Conservation (phyloP, 768 basidiomycete genomes). For the Naganishia kalamii region DNA sequence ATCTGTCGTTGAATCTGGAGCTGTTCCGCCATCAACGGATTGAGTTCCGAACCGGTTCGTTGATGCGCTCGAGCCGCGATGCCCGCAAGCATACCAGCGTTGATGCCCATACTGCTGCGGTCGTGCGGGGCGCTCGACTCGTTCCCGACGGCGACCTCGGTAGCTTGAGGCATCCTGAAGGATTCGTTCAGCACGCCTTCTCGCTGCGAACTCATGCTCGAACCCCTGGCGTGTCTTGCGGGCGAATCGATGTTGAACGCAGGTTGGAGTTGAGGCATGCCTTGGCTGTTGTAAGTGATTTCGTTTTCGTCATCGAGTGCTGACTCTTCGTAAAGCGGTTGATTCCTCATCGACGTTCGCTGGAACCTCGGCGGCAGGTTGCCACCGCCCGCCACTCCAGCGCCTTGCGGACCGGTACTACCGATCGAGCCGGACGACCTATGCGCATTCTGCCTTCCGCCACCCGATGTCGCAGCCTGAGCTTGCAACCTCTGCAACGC, state of each 20-base stretch:
- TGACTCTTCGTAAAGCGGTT: constrained; percentile 42
- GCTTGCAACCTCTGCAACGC: constrained; percentile 52
- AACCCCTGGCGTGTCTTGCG: background rate
- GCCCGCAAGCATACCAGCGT: constrained; percentile 43
- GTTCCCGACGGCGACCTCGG: constrained; percentile 24
- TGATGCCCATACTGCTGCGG: constrained; percentile 18
- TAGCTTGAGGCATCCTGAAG: background rate
- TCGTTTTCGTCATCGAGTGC: constrained; percentile 31
- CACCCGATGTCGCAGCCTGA: constrained; percentile 68
- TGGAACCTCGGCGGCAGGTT: constrained; percentile 25
- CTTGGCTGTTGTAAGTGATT: constrained; percentile 52
- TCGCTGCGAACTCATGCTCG: constrained; percentile 36
- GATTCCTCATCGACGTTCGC: constrained; percentile 23
- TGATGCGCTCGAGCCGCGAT: constrained; percentile 46
- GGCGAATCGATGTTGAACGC: constrained; percentile 42
- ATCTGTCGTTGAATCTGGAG: constrained; percentile 45
- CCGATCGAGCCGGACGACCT: constrained; percentile 1
- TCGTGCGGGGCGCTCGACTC: constrained; percentile 48
- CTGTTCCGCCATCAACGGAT: constrained; percentile 47
- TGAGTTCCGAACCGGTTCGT: constrained; percentile 59
- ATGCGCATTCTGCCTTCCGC: constrained; percentile 30
- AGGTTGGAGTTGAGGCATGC: constrained; percentile 80
- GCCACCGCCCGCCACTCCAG: constrained; percentile 4
- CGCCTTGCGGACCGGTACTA: constrained; percentile 4
- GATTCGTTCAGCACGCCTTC: constrained; percentile 35